Conservation (phyloP, 148 eudicot species). For the Fagopyrum homotropicum region DNA sequence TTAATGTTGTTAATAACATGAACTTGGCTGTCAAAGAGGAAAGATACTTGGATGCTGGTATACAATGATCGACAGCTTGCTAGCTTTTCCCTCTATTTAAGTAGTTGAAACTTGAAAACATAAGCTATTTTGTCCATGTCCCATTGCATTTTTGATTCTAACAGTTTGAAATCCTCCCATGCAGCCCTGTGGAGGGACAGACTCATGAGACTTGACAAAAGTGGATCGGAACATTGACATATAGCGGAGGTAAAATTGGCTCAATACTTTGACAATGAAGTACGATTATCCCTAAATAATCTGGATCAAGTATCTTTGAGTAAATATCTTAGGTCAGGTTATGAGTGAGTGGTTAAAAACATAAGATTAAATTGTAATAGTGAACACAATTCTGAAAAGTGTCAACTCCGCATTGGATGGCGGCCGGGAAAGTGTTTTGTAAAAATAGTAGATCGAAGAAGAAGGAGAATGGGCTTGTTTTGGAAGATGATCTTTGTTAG, state of each 20-base stretch:
- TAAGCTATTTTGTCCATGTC: neutral
- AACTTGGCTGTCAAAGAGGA: slow-evolving; percentile 60
- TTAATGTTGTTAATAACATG: slow-evolving; percentile 45
- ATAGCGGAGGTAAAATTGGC: neutral
- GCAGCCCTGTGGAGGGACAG: slow-evolving; percentile 71
- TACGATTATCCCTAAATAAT: neutral
- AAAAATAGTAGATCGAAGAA: no score
- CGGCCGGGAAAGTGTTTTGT: no score
- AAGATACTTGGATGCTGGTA: slow-evolving; percentile 81
- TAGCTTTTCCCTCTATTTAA: neutral
- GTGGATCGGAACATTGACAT: slow-evolving; percentile 4
- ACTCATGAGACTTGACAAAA: slow-evolving; percentile 34
- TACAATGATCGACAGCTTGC: slow-evolving; percentile 8
- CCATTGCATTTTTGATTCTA: neutral
- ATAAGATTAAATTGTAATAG: no score
- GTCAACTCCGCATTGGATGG: no score
- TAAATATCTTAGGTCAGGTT: no score
- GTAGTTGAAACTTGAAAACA: neutral
- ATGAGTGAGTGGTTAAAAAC: no score
- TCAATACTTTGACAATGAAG: neutral
- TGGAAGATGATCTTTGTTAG: no score
- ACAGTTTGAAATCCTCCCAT: slow-evolving; percentile 4
- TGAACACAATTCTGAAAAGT: no score
- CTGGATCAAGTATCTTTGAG: neutral
- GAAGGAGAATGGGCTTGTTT: no score